Percentiles rank a stretch among this genome's conserved stretches.
Evolutionary conservation across 1,284 basidiomycete species (phyloP).

Genomic region (Cryptococcus jaspeensis): DNA sequence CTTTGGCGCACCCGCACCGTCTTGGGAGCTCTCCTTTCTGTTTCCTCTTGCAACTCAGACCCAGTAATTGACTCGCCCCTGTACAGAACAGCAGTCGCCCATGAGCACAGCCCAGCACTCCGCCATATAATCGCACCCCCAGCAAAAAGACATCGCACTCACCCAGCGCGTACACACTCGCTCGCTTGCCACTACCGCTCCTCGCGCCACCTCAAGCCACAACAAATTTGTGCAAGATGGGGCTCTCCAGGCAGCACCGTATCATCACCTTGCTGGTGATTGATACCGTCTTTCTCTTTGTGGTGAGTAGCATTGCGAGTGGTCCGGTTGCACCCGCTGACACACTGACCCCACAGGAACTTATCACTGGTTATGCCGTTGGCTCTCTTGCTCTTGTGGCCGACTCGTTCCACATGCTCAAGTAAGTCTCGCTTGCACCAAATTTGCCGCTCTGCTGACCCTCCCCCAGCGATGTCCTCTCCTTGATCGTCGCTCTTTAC

Average conservation of each 20-base stretch:
- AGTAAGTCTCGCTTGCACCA: slow-evolving; percentile 57
- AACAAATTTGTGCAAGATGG: slow-evolving; percentile 51
- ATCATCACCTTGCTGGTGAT: slow-evolving; percentile 80
- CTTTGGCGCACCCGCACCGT: too few species aligned
- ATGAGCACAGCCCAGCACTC: too few species aligned
- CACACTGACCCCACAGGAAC: slow-evolving; percentile 26
- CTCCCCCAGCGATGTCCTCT: slow-evolving; percentile 79
- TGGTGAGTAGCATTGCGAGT: slow-evolving; percentile 59
- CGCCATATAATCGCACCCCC: background rate
- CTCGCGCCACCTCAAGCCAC: background rate
- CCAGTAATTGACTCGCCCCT: too few species aligned
- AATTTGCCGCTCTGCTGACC: background rate
- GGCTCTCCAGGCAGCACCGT: slow-evolving; percentile 67
- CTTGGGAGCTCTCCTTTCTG: too few species aligned
- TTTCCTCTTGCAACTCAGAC: too few species aligned
- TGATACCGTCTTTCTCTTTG: slow-evolving; percentile 86
- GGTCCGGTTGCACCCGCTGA: slow-evolving; percentile 7
- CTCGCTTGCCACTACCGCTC: slow-evolving; percentile 1
- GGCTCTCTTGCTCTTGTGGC: slow-evolving; percentile 93
- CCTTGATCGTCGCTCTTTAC: slow-evolving; percentile 90
- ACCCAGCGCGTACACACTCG: too few species aligned
- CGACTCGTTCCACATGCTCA: slow-evolving; percentile 98
- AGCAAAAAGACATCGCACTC: background rate
- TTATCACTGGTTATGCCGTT: slow-evolving; percentile 76
- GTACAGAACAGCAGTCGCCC: too few species aligned